Evolutionary conservation across 2,329 filamentous ascomycete species (phyloP), one percentile per base, ranked within the genome.

Genomic region (Pseudocercospora fuligena): DNA sequence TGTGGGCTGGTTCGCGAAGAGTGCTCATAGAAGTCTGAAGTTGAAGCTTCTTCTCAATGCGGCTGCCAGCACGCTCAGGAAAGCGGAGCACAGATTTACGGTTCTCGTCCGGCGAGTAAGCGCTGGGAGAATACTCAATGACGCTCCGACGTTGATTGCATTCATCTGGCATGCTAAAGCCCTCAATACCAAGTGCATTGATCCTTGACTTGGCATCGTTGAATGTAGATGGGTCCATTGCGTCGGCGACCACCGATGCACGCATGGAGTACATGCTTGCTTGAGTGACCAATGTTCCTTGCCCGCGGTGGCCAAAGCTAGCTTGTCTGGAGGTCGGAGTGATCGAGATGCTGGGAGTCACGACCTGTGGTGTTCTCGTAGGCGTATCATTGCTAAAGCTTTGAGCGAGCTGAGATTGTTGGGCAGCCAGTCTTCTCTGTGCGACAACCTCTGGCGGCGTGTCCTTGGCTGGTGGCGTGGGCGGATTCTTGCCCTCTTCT

Each of bases 381-480:
- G 69, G 70, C 11, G 70, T 70, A 21, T 65, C 64, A 49, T 43
- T 61, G 33, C 59, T 25, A 59, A 66, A 61, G 27, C 62, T 56
- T 19, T 60, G 21, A 29, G 33, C 57, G 31, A 60, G 64, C 23
- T 23, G 59, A 29, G 31, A 61, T 19, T 64, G 60, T 14, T 63
- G 56, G 21, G 43, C 43, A 21, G 43, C 49, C 14, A 65, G 58
- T 11, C 69, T 54, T 25, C 63, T 61, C 6, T 61, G 62, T 16
- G 49, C 63, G 31, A 69, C 70, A 40, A 74, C 64, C 8, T 75
- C 70, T 1, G 79, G 80, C 33, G 81, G 81, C 0, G 81, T 83
- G 65, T 82, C 79, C 64, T 83, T 83, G 14, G 78, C 74, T 5
- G 80, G 81, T 21, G 81, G 81, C 2, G 80, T 82, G 5, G 81